A percentile compares a stretch with the other conserved stretches of the same genome.
Conservation (phyloP, 768 basidiomycete genomes). For the Tubosaeta brunneosetosa region DNA sequence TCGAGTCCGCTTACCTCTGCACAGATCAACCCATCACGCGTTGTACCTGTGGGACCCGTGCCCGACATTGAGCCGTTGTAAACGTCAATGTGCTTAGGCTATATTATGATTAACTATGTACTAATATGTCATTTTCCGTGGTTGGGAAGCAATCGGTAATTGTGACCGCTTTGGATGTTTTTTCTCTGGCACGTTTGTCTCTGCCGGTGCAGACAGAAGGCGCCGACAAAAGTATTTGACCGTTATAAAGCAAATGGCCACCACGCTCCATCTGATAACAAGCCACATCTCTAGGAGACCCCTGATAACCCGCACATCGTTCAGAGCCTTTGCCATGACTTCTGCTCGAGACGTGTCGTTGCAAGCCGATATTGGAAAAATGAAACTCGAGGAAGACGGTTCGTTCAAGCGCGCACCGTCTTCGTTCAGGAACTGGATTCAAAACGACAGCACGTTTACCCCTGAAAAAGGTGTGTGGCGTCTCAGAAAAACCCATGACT, state of each 20-base stretch:
- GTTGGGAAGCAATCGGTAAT: no score
- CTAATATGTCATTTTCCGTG: no score
- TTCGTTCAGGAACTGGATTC: constrained; percentile 53
- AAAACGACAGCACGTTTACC: constrained; percentile 55
- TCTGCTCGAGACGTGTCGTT: constrained; percentile 29
- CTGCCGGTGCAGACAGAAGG: neutral
- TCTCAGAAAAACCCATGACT: neutral
- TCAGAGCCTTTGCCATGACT: constrained; percentile 23
- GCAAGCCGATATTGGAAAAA: constrained; percentile 51
- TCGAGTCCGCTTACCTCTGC: neutral
- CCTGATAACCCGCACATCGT: neutral
- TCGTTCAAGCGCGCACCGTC: constrained; percentile 55
- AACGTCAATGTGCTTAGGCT: neutral
- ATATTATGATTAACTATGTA: no score
- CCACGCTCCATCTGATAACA: constrained; percentile 1
- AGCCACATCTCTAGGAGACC: constrained; percentile 6
- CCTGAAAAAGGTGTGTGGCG: constrained; percentile 68
- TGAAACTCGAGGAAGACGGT: constrained; percentile 54
- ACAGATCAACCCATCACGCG: constrained; percentile 73
- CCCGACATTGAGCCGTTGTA: constrained; percentile 64
- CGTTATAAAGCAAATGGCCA: constrained; percentile 11
- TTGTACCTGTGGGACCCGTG: constrained; percentile 73
- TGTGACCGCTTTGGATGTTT: neutral
- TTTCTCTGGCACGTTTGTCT: neutral
- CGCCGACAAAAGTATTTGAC: neutral